Conservation (phyloP, 192 early-diverging fungal genomes). For the Geranomyces variabilis region DNA sequence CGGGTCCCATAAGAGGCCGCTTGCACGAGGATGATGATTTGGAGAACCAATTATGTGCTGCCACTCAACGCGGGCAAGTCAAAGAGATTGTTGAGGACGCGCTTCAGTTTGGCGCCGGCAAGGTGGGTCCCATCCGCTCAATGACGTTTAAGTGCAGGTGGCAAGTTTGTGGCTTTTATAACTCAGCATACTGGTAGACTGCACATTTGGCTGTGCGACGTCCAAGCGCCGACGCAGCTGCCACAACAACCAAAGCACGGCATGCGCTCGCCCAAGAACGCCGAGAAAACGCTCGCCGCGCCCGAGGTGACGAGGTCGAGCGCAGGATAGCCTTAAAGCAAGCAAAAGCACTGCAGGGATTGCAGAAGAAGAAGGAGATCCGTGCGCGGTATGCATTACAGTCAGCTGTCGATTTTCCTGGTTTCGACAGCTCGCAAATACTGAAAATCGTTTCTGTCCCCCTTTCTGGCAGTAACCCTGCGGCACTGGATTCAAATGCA, state of each 20-base stretch:
- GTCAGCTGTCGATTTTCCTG: neutral
- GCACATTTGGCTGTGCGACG: too few species aligned
- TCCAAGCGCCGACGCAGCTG: too few species aligned
- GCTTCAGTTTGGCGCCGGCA: neutral
- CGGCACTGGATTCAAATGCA: neutral
- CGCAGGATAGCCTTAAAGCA: constrained; percentile 14
- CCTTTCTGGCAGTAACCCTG: neutral
- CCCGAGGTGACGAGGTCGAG: neutral
- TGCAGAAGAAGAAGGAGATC: constrained; percentile 4
- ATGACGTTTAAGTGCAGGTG: too few species aligned
- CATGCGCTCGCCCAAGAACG: constrained; percentile 22
- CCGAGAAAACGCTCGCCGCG: neutral
- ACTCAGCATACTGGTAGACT: too few species aligned
- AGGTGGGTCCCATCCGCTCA: constrained; percentile 1
- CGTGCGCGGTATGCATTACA: constrained; percentile 5
- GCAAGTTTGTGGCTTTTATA: too few species aligned
- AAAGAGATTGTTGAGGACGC: constrained; percentile 16
- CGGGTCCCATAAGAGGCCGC: neutral
- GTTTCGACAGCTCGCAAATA: neutral
- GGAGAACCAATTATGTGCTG: constrained; percentile 19
- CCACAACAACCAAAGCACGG: neutral
- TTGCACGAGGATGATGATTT: neutral
- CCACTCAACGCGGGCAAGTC: constrained; percentile 8
- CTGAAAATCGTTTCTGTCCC: too few species aligned
- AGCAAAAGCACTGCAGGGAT: neutral